A percentile compares a stretch with the other conserved stretches of the same genome.
Conservation (phyloP, 2,329 filamentous ascomycete genomes). For the Anisogramma anomala region DNA sequence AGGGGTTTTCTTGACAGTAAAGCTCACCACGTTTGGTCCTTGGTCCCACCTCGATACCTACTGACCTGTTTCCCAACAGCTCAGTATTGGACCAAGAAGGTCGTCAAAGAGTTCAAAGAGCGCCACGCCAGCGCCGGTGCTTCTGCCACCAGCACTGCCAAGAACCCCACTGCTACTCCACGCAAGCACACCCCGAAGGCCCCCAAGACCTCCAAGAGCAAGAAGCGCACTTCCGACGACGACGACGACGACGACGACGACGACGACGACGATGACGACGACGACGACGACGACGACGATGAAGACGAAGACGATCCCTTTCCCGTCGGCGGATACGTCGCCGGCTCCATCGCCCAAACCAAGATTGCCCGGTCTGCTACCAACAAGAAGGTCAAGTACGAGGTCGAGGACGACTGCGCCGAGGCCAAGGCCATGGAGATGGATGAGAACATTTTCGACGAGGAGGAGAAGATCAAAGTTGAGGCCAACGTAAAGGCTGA, state of each 20-base stretch:
- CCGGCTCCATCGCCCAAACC: slow-evolving; percentile 2
- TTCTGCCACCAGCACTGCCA: background rate
- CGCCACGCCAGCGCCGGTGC: slow-evolving; percentile 4
- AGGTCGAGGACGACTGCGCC: background rate
- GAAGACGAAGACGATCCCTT: no score
- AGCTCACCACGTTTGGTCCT: background rate
- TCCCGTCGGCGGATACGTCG: background rate
- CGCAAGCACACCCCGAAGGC: slow-evolving; percentile 5
- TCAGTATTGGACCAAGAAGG: slow-evolving; percentile 12
- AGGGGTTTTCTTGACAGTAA: no score
- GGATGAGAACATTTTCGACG: background rate
- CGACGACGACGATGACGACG: background rate
- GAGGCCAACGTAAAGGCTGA: slow-evolving; percentile 12
- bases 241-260: no score
- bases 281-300: no score
- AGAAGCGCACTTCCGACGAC: slow-evolving; percentile 3
- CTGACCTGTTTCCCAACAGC: background rate
- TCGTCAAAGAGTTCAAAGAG: slow-evolving; percentile 9
- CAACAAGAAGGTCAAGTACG: slow-evolving; percentile 11
- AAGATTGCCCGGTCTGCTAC: slow-evolving; percentile 15
- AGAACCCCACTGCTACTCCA: slow-evolving; percentile 5
- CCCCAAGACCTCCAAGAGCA: background rate
- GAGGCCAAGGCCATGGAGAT: slow-evolving; percentile 12
- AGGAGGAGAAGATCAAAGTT: background rate
- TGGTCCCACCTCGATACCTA: background rate